A percentile compares a stretch with the other conserved stretches of the same genome.
Evolutionary conservation across 805 yeast species (phyloP).

Genomic region (Metschnikowia koreensis): DNA sequence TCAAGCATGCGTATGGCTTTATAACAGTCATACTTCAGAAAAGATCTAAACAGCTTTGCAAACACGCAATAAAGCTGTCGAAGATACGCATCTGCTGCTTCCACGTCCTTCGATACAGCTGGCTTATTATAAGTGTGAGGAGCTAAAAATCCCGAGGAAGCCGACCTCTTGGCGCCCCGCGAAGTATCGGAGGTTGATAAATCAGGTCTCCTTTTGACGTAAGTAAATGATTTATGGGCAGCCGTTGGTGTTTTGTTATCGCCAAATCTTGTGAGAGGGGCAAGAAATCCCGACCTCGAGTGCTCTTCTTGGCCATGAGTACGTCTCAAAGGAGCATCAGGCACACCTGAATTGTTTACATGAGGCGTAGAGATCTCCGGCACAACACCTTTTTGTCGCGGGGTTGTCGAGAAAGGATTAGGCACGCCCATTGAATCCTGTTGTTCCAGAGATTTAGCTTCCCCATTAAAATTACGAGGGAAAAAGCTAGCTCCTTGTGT

Average conservation of each 20-base stretch:
- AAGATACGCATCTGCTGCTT: conserved; percentile 39
- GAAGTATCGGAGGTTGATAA: conserved; percentile 7
- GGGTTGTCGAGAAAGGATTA: conserved; percentile 34
- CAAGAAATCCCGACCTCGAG: conserved; percentile 5
- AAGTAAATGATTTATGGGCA: conserved; percentile 11
- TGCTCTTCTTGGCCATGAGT: conserved; percentile 15
- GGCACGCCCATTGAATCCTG: conserved; percentile 7
- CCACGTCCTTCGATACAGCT: conserved; percentile 9
- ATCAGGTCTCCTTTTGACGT: conserved; percentile 14
- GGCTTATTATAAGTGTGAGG: conserved; percentile 1
- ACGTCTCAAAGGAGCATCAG: conserved; percentile 38
- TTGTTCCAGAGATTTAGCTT: conserved; percentile 5
- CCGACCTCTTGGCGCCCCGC: conserved; percentile 16
- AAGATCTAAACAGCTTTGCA: conserved; percentile 60
- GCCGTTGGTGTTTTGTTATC: conserved; percentile 17
- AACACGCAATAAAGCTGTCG: conserved; percentile 49
- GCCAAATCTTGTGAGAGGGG: conserved; percentile 9
- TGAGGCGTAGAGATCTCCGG: conserved; percentile 20
- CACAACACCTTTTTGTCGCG: conserved; percentile 16
- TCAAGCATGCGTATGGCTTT: conserved; percentile 72
- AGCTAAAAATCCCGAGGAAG: conserved; percentile 10
- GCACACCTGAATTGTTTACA: conserved; percentile 23
- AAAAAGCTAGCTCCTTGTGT: conserved; percentile 3
- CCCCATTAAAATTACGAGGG: conserved; percentile 7
- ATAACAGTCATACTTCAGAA: conserved; percentile 69